Evolutionary conservation across 2,329 filamentous ascomycete species (phyloP), one percentile per base, ranked within the genome.

Genomic region (Cadophora sp.): DNA sequence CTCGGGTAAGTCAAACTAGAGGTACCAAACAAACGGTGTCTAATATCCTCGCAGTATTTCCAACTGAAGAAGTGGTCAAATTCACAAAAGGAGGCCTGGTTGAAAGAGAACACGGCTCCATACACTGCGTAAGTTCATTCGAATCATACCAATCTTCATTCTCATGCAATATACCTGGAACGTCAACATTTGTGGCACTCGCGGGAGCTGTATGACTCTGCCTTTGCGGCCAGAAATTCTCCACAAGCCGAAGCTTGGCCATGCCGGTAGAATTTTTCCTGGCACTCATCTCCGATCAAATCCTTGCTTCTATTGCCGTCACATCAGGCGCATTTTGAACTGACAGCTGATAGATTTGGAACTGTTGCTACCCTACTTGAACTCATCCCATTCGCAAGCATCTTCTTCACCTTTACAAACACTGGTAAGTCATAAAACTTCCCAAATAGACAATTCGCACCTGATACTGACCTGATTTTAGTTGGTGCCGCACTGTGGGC

Each of bases 401-500:
- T 97, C 64, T 85, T 95, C 69, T 97, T 97, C 76, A 86, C 91
- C 0, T 97, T 97, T 79, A 97, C 94, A 19, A 97, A 97, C 79
- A 91, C 92, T 1, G 87, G 87, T 87, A 81, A 76, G 80, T 72
- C 56, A 40, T 19, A 16, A 3, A 16, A 29, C 29, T 16, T 12
- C 24, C 16, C 27, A 22, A n/a, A 1, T 14, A 31, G 34, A 53
- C 37, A 69, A 77, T 65, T 77, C 67, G n/a, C n/a, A n/a, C 53
- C 12, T 62, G 73, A 73, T 12, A 48, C 64, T 65, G 53, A 64
- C 46, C 46, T 11, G 29, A 22, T 58, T 9, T 14, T 55, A 89
- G 93, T 97, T 68, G 95, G 94, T 8, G 95, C 94, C 64, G 95
- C 95, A 8, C 82, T 98, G n/a, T 97, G 94, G 94, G 94, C 95